Evolutionary conservation across 768 basidiomycete species (phyloP), one percentile per base, ranked within the genome.

Genomic region (Tulasnella sp.): DNA sequence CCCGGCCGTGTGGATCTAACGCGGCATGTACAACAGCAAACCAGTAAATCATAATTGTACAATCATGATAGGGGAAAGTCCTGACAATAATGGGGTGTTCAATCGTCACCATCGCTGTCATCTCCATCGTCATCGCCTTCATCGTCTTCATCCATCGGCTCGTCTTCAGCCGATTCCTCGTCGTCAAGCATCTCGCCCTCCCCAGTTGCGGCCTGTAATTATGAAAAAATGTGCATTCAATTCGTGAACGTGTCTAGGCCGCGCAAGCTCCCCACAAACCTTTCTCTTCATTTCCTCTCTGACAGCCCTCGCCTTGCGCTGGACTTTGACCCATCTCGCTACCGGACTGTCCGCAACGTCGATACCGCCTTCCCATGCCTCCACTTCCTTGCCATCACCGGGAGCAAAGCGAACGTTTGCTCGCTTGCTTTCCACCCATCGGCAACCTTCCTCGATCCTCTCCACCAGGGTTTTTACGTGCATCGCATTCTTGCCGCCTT

Each of bases 381-480:
- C 88, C 5, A 99, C 93, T 56, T 92, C 91, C 2, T 84, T 85
- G 82, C 93, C 84, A 82, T 90, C 90, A 3, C 89, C 91, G 1
- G 98, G 97, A 4, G 90, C 89, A 82, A 99, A 96, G 34, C 86
- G 85, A 3, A 98, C 91, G 31, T 86, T 87, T 79, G 90, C 90
- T 79, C 98, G 87, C 83, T 87, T 88, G 83, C 89, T 86, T 84
- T 94, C 92, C 52, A 94, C 88, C 94, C 93, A 98, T 80, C 86
- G 88, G 19, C 89, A 88, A 81, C 93, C 95, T 83, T 94, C 94
- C 81, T 99, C 96, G 68, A 97, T 86, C 27, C 95, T 91, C 84
- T 98, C 97, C 75, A 97, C 87, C 18, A 99, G 87, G 0, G 88
- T 87, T 85, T 97, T 98, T 34, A 95, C 87, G 52, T 78, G 78